Conservation (phyloP, 768 basidiomycete species). For the Collybiopsis confluens region DNA sequence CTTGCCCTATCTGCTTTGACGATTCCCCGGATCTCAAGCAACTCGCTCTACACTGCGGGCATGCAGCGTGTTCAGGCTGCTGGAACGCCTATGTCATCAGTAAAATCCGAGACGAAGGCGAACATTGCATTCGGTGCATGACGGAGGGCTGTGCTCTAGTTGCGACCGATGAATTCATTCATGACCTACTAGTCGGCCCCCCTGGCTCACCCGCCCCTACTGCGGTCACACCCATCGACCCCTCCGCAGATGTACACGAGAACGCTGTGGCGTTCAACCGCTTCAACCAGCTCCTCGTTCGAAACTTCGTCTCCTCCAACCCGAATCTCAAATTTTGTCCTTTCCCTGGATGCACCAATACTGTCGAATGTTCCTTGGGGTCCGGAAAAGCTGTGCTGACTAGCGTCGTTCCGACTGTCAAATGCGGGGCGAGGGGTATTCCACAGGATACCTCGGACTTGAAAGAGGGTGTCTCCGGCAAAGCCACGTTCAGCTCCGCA, state of each 20-base stretch:
- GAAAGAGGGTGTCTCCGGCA: slow-evolving; percentile 12
- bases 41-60: slow-evolving; percentile 74
- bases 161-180: slow-evolving; percentile 61
- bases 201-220: background rate
- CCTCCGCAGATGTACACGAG: slow-evolving; percentile 23
- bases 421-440: slow-evolving; percentile 64
- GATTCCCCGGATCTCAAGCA: slow-evolving; percentile 57
- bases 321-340: slow-evolving; percentile 90
- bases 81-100: slow-evolving; percentile 77
- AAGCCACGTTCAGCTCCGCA: too few relatives aligned
- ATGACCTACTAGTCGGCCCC: slow-evolving; percentile 38
- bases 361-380: slow-evolving; percentile 86
- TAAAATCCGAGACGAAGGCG: slow-evolving; percentile 82
- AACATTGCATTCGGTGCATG: slow-evolving; percentile 74
- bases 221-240: background rate
- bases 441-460: slow-evolving; percentile 21
- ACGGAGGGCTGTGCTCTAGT: slow-evolving; percentile 68
- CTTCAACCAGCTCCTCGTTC: slow-evolving; percentile 83
- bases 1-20: slow-evolving; percentile 94
- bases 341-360: slow-evolving; percentile 89
- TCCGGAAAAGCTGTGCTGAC: slow-evolving; percentile 70
- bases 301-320: slow-evolving; percentile 86
- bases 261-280: slow-evolving; percentile 55
- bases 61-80: slow-evolving; percentile 79
- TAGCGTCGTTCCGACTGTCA: slow-evolving; percentile 83